Conservation (phyloP, 441 rosid genomes). For the Arabidopsis hybrid region DNA sequence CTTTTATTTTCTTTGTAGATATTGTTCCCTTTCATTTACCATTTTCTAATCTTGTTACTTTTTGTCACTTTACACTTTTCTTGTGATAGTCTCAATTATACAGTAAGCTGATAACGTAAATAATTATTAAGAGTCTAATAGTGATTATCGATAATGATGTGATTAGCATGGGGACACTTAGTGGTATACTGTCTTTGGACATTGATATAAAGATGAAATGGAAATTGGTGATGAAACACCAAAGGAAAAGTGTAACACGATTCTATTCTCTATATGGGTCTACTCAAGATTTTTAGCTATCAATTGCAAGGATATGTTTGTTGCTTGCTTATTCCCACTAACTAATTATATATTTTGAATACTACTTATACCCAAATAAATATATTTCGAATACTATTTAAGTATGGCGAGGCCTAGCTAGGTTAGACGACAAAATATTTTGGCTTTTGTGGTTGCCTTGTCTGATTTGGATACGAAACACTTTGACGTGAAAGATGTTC, state of each 20-base stretch:
- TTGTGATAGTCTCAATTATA: conserved; percentile 3
- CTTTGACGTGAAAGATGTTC: conserved; percentile 34
- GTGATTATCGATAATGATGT: conserved; percentile 32
- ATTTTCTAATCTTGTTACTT: conserved; percentile 13
- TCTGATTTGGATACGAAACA: conserved; percentile 38
- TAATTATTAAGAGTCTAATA: conserved; percentile 15
- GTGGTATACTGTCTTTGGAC: conserved; percentile 25
- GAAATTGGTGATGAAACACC: conserved; percentile 21
- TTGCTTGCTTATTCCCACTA: conserved; percentile 39
- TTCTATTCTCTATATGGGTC: conserved; percentile 5
- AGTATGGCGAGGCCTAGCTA: not conserved
- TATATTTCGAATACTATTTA: conserved; percentile 4
- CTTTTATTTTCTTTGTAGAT: conserved; percentile 4
- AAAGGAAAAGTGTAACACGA: conserved; percentile 39
- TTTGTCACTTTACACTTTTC: conserved; percentile 27
- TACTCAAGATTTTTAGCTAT: conserved; percentile 24
- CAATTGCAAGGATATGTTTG: conserved; percentile 17
- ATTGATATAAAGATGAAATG: conserved; percentile 17
- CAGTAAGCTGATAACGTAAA: conserved; percentile 39
- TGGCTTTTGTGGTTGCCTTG: conserved; percentile 29
- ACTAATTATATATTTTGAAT: conserved; percentile 10
- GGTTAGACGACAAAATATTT: not conserved
- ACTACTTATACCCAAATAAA: not conserved
- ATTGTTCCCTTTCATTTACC: conserved; percentile 18
- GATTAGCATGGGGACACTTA: conserved; percentile 39